phyloP scores from a whole-genome alignment of 495 filamentous ascomycete species.

The Xylaria acuta region DNA sequence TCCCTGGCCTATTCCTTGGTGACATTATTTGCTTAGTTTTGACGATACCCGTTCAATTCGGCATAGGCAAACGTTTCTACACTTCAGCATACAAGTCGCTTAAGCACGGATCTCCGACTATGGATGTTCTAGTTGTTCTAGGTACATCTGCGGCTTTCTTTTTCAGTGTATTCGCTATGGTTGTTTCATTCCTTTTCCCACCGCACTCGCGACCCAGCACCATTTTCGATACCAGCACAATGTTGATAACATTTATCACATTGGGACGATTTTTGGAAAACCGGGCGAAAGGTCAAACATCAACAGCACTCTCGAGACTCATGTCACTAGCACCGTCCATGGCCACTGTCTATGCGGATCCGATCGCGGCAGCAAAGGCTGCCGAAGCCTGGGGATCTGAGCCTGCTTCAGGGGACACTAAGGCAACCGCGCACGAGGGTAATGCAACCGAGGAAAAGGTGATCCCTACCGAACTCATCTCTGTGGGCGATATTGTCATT shows the following conservation, averaged over 20 bases:
- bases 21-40: constrained; percentile 82
- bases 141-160: constrained; percentile 98
- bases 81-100: constrained; percentile 87
- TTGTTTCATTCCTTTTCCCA: constrained; percentile 71
- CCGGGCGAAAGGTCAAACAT: constrained; percentile 94
- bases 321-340: constrained; percentile 97
- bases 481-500: constrained; percentile 92
- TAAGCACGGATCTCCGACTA: constrained; percentile 87
- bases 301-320: constrained; percentile 88
- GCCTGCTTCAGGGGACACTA: constrained; percentile 47
- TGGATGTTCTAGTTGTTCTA: constrained; percentile 95
- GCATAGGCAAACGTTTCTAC: constrained; percentile 93
- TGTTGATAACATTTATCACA: constrained; percentile 97
- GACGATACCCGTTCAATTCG: constrained; percentile 95
- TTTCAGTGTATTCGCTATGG: constrained; percentile 90
- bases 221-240: constrained; percentile 97
- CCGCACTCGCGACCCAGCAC: constrained; percentile 81
- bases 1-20: constrained; percentile 83
- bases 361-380: constrained; percentile 89
- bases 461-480: constrained; percentile 93
- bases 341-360: constrained; percentile 97
- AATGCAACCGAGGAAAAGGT: constrained; percentile 76
- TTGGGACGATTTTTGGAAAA: constrained; percentile 94
- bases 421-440: constrained; percentile 52
- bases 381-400: constrained; percentile 74